Base-by-base conservation (phyloP, 345 rosid genomes). In the Triadica sebifera region DNA sequence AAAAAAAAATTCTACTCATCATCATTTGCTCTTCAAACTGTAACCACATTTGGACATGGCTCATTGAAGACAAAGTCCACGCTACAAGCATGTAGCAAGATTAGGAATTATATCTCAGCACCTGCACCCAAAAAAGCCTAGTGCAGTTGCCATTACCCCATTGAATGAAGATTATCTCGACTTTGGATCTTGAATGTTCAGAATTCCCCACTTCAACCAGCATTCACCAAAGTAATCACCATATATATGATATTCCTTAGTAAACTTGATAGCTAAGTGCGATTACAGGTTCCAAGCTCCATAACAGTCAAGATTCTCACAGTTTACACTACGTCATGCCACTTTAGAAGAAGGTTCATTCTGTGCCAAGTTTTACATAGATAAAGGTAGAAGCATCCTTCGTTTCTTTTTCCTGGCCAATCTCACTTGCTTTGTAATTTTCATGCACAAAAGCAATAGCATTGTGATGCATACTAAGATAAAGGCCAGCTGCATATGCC, bases 311-410 rank as follows among this genome's bases (percentile, higher is more conserved):
- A 60, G 15, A 74, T 61, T 77, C 58, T 76, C 79, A 65, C 25
- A 76, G 65, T 74, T 57, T 77, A 69, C 81, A 68, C 45, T 38
- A 65, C 72, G 79, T 56, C 25, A 49, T 70, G 61, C 65, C 43
- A 38, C 29, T 69, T 47, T n/a, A 64, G 24, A 56, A 65, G n/a
- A n/a, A n/a, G 22, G 56, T 53, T 67, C 24, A 46, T 50, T 43
- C 15, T 67, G 57, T 41, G 50, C 55, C 6, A 51, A 53, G 67
- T 47, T 25, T 82, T 85, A 95, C 98, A 95, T 90, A 39, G 99
- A 94, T 73, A 94, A 82, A 17, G 98, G 98, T 77, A 94, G 97
- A 83, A 94, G 95, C 98, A 94, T 94, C 85, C 98, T 86, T 76
- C 98, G 87, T 79, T 89, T 94, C 94, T 89, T 94, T 73, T 89